A percentile compares a stretch with the other conserved stretches of the same genome.
phyloP scores from a whole-genome alignment of 371 early-diverging fungal species.

The Syncephalastrum monosporum region DNA sequence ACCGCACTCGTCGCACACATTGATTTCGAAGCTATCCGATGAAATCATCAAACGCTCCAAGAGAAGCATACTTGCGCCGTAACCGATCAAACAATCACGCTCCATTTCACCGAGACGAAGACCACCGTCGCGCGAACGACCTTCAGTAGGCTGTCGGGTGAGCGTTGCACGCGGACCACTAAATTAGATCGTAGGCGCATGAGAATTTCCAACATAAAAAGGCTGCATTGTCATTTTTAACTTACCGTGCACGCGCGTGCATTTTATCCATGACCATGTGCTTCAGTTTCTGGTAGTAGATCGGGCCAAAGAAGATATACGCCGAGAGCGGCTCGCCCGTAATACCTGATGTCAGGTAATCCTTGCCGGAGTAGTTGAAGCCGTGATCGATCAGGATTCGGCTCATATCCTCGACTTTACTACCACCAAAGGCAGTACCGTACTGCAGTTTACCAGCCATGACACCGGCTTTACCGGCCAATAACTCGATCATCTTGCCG shows the following conservation, averaged over 20 bases:
- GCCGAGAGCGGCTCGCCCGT: conserved; percentile 94
- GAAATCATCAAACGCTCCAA: conserved; percentile 96
- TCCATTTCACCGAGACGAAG: conserved; percentile 99
- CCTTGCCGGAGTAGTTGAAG: conserved; percentile 99
- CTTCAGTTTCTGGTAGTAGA: conserved; percentile 98
- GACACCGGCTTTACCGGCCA: conserved; percentile 98
- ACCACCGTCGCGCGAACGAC: conserved; percentile 98
- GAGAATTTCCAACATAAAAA: not conserved
- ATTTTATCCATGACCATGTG: conserved; percentile 99
- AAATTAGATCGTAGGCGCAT: conserved; percentile 3
- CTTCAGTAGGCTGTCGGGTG: conserved; percentile 99
- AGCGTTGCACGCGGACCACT: conserved; percentile 94
- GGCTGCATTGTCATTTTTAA: not conserved
- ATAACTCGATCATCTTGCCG: conserved; percentile 99
- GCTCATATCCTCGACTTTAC: conserved; percentile 96
- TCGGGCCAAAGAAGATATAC: conserved; percentile 98
- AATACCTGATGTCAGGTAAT: conserved; percentile 93
- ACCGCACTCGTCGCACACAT: conserved; percentile 93
- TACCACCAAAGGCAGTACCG: conserved; percentile 97
- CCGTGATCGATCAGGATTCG: conserved; percentile 92
- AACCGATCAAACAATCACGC: conserved; percentile 98
- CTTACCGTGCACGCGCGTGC: conserved; percentile 94
- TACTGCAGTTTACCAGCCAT: conserved; percentile 94
- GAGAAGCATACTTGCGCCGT: conserved; percentile 94
- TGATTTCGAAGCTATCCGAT: conserved; percentile 93